Base-by-base conservation (phyloP, 345 rosid genomes). In the Orychophragmus violaceus region DNA sequence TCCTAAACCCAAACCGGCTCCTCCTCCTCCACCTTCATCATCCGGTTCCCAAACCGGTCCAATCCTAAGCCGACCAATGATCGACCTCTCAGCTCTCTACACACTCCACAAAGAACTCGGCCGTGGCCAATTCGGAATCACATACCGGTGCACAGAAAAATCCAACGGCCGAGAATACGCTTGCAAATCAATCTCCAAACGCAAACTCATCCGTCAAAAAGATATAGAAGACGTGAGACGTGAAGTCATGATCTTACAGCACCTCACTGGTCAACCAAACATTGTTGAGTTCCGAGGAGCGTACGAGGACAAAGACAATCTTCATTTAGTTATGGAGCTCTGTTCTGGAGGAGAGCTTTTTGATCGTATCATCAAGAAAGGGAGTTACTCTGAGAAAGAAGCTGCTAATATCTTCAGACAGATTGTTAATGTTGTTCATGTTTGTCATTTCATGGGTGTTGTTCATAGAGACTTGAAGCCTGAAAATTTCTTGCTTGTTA, bases 341-440 rank as follows among this genome's bases (percentile, higher is more conserved):
- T 93, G 98, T 69, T 85, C 90, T 3, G 97, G 99, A 12, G 96
- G 99, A 5, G 99, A 94, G 81, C 89, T 94, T 9, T 90, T 90
- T 57, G 97, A 90, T 76, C 77, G 96, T 78, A 88, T 94, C 13
- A 85, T 78, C 25, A 79, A 82, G 18, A 90, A 77, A 76, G 87
- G 95, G 55, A 78, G 74, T 51, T 94, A 88, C 58, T 83, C 97
- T 0, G 97, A 94, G 77, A 78, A 76, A 57, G 91, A 85, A 77
- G 99, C 99, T 14, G 89, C 92, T 37, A 70, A 58, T 14, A 81
- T 94, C 52, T 76, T 79, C 39, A 73, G 90, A 79, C 89, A 90
- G 81, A 80, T 90, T 25, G 85, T 90, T 64, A 90, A 87, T 68
- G 92, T 90, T 58, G 97, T 88, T 25, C 90, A 88, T 63, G 96